Evolutionary conservation across 2,329 filamentous ascomycete genomes (phyloP), one percentile per base, ranked within the genome.

Genomic region (Elsinoe necatrix): DNA sequence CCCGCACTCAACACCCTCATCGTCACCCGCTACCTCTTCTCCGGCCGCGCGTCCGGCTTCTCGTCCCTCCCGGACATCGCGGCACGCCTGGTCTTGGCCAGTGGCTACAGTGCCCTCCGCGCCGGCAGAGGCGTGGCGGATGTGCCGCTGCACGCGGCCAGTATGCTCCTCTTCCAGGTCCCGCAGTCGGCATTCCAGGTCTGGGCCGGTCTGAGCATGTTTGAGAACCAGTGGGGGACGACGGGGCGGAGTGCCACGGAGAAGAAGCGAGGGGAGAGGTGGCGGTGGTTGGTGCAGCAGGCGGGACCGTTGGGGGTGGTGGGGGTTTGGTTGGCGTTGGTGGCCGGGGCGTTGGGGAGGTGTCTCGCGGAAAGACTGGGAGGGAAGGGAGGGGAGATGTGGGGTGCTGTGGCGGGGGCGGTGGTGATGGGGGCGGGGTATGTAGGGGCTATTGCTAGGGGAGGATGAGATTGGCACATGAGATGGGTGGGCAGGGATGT

Each of bases 311-410:
- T 59, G 59, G 29, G 59, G 58, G 31, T 73, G 77, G 60, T 79
- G 77, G 23, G 75, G 75, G 48, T 81, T 72, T 11, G 76, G 75
- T 61, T 78, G 77, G 42, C 72, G 69, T 59, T 60, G 35, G 52
- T 55, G 9, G 21, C 20, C 9, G 52, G 14, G 52, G 41, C 52
- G 35, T 11, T 55, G 37, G 41, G 2, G 37, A 45, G 21, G 23
- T 27, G 41, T 9, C 20, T 45, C 20, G 52, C 21, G 21, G 5
- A 9, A 1, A 20, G 23, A 16, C 6, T 25, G 11, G 50, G 12
- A 3, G 12, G n/a, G 20, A 31, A 18, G 50, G 34, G 14, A 12
- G 52, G 52, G n/a, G 14, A 29, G 37, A 8, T 20, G 21, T 34
- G 21, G 52, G 35, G n/a, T 18, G 37, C 11, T 20, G 9, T 42